Evolutionary conservation across 768 basidiomycete species (phyloP), one percentile per base, ranked within the genome.

Genomic region (Lactifluus subvellereus): DNA sequence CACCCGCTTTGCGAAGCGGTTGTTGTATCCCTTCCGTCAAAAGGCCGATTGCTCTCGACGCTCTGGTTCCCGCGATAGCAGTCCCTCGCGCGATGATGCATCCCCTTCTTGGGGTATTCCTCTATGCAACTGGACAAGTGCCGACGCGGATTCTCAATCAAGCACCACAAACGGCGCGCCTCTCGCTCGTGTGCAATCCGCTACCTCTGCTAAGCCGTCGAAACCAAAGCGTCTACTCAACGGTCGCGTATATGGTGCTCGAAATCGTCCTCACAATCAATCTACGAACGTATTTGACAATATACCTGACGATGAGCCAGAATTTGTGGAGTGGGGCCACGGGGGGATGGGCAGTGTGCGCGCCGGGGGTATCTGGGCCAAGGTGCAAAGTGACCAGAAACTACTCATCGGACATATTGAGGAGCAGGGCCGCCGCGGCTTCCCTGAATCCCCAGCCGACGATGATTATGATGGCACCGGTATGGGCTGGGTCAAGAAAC

Each of bases 281-380:
- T 13, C 30, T 37, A 14, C 67, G 16, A 75, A 75, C 43, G 82
- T 78, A 0, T 89, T 89, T 59, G 82, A 79, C 3, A 84, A 78
- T 60, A 82, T 58, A 48, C 58, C 49, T 7, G 64, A 84, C 35
- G 79, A 83, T 0, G 88, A 90, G 62, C 87, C 87, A 48, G 87
- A 86, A 69, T 94, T 94, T 68, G 89, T 92, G 16, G 91, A 94
- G 72, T 94, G 91, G 91, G 91, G 91, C 0, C 88, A 87, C 59
- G 88, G 88, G 35, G 88, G 88, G 4, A 86, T 91, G 86, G 91
- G 91, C 18, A 82, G 80, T 40, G 78, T 79, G 13, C 20, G 16
- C 10, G 10, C 54, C 27, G 58, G 64, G 20, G 59, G 66, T n/a
- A 67, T 55, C 35, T 68, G 68, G 68, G 7, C 48, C 64, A 71